Evolutionary conservation across 2,329 filamentous ascomycete genomes (phyloP), one percentile per base, ranked within the genome.

Genomic region (Fonsecaea nubica): DNA sequence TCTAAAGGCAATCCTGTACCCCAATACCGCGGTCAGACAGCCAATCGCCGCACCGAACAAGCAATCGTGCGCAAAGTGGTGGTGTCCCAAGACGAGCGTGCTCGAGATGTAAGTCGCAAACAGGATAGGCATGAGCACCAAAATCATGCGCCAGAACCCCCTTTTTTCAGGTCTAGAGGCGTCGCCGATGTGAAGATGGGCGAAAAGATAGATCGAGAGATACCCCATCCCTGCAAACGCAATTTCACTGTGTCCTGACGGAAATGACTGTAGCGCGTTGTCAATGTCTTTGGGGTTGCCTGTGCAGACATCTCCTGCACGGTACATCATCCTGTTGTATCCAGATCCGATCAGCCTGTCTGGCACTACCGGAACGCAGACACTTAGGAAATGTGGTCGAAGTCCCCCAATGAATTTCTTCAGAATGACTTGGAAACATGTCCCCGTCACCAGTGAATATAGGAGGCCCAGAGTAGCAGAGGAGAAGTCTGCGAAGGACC

Each of bases 241-340:
- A 75, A 93, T 93, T 66, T 89, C 91, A 12, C 87, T 89, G 77
- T 96, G 92, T 0, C 92, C 92, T 1, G 88, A 91, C 0, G 92
- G 92, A 72, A 95, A 96, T 25, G 89, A 92, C 50, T 92, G 87
- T 89, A 91, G 94, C 15, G 92, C 92, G 73, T 96, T 92, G 69
- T 95, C 90, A 3, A 96, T 83, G 1, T 82, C 82, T 76, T 92
- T 89, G 67, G 87, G 85, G 72, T 88, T 77, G 73, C 93, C 85
- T 10, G 90, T 93, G 81, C 92, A 96, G 2, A 93, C 86, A 35
- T 71, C 57, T 36, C 86, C 83, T 58, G 89, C 86, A 15, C 85
- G 87, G 42, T 91, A 88, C 1, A 90, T 82, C 3, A 78, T 77
- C 70, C 59, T 74, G 36, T 77, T 73, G 69, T 65, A 70, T 7